Evolutionary conservation across 228 moss, liverwort and hornwort species (phyloP).

Genomic region (Sphagnum magellanicum): DNA sequence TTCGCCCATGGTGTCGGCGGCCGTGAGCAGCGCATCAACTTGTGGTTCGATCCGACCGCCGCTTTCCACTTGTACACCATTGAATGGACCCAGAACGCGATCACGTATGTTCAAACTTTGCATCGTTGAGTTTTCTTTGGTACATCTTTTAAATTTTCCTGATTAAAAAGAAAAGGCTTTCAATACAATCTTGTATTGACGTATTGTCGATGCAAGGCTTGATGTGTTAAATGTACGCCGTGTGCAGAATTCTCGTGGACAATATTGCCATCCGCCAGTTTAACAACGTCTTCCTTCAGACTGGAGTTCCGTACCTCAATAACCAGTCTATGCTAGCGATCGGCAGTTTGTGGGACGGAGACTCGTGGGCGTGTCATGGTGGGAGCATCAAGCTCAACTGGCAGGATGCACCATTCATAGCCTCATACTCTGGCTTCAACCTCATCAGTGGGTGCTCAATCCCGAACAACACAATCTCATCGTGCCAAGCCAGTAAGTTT

Average conservation of each 20-base stretch:
- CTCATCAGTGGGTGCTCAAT: constrained; percentile 14
- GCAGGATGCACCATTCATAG: constrained; percentile 48
- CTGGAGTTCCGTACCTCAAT: background rate
- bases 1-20: constrained; percentile 36
- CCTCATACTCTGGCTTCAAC: constrained; percentile 39
- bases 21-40: constrained; percentile 41
- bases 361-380: constrained; percentile 77
- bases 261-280: background rate
- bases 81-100: constrained; percentile 52
- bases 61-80: constrained; percentile 47
- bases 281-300: constrained; percentile 19
- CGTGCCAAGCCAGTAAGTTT: constrained; percentile 28
- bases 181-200: too few relatives aligned
- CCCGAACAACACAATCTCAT: constrained; percentile 15
- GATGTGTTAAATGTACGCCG: too few relatives aligned
- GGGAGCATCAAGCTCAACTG: constrained; percentile 57
- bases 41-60: constrained; percentile 61
- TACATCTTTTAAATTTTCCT: too few relatives aligned
- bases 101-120: constrained; percentile 28
- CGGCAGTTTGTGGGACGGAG: constrained; percentile 72
- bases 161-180: too few relatives aligned
- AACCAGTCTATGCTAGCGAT: constrained; percentile 15
- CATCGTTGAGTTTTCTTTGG: too few relatives aligned
- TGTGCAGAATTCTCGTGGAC: background rate
- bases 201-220: too few relatives aligned